Conservation (phyloP, 441 rosid genomes). For the Mallotus japonicus region DNA sequence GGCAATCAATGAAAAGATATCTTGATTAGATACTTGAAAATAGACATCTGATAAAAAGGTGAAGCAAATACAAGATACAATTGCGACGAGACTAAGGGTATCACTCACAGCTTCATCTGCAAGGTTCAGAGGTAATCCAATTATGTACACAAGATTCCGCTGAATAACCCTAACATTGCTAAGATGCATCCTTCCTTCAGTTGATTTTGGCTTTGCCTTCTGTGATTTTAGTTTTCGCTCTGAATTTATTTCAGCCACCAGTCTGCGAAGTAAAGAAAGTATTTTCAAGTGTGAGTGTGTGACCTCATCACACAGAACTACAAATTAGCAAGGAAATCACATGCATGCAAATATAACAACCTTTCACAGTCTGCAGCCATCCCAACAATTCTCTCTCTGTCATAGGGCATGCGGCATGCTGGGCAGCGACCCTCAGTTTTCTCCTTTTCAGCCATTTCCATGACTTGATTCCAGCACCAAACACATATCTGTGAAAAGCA, state of each 20-base stretch:
- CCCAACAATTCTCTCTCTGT: constrained; percentile 51
- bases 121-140: constrained; percentile 39
- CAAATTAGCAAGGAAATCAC: constrained; percentile 5
- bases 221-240: constrained; percentile 40
- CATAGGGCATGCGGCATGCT: constrained; percentile 46
- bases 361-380: constrained; percentile 43
- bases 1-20: constrained; percentile 9
- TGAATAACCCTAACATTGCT: constrained; percentile 45
- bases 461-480: constrained; percentile 58
- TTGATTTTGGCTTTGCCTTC: constrained; percentile 35
- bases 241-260: constrained; percentile 38
- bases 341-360: constrained; percentile 18
- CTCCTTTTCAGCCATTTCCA: constrained; percentile 55
- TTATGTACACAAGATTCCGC: constrained; percentile 43
- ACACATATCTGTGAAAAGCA: constrained; percentile 37
- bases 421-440: constrained; percentile 48
- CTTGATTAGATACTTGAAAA: neutral
- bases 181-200: constrained; percentile 45
- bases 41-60: neutral
- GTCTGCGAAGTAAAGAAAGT: constrained; percentile 23
- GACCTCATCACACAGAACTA: constrained; percentile 1
- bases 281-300: neutral
- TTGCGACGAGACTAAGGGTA: neutral
- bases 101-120: constrained; percentile 38
- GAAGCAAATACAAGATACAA: neutral